Percentiles rank a stretch among this genome's conserved stretches.
Evolutionary conservation across 139 green algal genomes (phyloP).

Genomic region (Penium margaritaceum): DNA sequence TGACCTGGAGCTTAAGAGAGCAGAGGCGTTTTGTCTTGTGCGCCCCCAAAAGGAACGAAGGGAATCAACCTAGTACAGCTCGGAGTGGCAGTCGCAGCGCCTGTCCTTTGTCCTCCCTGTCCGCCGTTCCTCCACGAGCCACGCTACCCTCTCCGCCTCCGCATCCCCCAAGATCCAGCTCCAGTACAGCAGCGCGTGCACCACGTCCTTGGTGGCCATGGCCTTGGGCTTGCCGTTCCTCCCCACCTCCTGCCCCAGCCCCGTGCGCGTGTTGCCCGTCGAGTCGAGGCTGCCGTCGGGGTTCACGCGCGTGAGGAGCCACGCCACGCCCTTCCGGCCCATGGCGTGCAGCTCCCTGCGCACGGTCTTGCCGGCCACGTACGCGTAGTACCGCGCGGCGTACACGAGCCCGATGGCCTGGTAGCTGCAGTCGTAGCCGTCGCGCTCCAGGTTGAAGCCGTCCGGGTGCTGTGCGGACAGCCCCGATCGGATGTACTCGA

Average conservation of each 20-base stretch:
- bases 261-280: constrained; percentile 12
- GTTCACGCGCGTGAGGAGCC: neutral
- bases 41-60: too few species aligned
- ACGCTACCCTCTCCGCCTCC: neutral
- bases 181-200: constrained; percentile 11
- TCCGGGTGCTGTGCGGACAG: neutral
- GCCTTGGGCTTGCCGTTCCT: constrained; percentile 7
- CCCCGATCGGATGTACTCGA: neutral
- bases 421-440: constrained; percentile 5
- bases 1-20: too few species aligned
- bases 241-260: neutral
- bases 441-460: neutral
- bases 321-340: neutral
- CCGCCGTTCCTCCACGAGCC: neutral
- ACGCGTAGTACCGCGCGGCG: neutral
- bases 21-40: too few species aligned
- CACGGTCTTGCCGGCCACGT: neutral
- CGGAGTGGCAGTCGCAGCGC: neutral
- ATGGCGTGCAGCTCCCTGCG: neutral
- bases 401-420: neutral
- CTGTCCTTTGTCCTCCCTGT: neutral
- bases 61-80: neutral
- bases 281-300: neutral
- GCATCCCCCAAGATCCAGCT: neutral
- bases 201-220: neutral